Conservation (phyloP, 1,139 yeast genomes). For the Hemisphaericaspora xylofermentans region DNA sequence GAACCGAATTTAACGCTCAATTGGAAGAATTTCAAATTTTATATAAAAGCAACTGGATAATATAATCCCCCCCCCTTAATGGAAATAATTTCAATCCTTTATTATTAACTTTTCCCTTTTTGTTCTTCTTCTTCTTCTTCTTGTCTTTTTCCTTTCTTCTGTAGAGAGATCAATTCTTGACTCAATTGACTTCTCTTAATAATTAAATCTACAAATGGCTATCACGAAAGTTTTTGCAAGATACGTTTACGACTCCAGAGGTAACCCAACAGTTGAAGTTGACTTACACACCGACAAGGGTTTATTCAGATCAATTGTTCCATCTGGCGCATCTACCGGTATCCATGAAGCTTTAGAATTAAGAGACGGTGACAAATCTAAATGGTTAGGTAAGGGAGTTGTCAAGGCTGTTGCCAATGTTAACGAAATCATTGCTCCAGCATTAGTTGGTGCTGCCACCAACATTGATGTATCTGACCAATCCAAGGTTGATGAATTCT, state of each 20-base stretch:
- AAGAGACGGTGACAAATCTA: conserved; percentile 90
- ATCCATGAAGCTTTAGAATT: conserved; percentile 92
- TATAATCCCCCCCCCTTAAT: not conserved
- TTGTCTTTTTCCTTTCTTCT: conserved; percentile 10
- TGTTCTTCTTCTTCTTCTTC: conserved; percentile 11
- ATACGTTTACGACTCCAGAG: conserved; percentile 96
- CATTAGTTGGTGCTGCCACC: conserved; percentile 70
- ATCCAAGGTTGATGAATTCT: conserved; percentile 74
- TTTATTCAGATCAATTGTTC: conserved; percentile 87
- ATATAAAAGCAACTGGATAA: too few species aligned
- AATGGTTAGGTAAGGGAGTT: conserved; percentile 97
- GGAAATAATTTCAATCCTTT: too few species aligned
- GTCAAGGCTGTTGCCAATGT: conserved; percentile 89
- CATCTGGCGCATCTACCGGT: conserved; percentile 98
- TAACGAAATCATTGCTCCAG: conserved; percentile 86
- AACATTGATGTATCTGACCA: conserved; percentile 77
- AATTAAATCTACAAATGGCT: conserved; percentile 30
- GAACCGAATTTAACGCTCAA: too few species aligned
- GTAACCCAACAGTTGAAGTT: conserved; percentile 97
- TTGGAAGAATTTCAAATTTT: too few species aligned
- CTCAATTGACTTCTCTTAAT: conserved; percentile 9
- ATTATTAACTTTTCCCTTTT: conserved; percentile 2
- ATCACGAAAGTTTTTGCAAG: conserved; percentile 73
- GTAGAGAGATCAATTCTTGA: conserved; percentile 5
- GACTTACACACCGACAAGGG: conserved; percentile 86